Conservation (phyloP, 139 green algal species). For the Chlamydomonas sphaeroides region DNA sequence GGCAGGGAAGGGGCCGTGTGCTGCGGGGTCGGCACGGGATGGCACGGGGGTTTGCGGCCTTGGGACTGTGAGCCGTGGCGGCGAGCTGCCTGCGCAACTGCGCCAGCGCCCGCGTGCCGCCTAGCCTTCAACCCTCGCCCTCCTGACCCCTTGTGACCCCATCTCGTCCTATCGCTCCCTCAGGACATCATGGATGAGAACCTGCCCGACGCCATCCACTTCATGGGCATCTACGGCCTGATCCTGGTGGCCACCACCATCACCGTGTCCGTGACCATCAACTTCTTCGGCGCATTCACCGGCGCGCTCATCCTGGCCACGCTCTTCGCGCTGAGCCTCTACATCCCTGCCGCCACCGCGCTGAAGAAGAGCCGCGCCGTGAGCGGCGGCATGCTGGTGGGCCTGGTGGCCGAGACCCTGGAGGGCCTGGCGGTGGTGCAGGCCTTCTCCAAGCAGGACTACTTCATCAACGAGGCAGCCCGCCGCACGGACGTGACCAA, state of each 20-base stretch:
- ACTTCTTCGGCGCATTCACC: constrained; percentile 59
- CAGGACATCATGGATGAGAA: constrained; percentile 66
- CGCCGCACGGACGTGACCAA: constrained; percentile 54
- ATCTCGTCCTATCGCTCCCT: too few species aligned
- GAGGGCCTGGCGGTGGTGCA: constrained; percentile 65
- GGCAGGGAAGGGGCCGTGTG: too few species aligned
- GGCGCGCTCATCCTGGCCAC: constrained; percentile 56
- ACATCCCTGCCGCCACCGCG: constrained; percentile 65
- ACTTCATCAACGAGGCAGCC: constrained; percentile 49
- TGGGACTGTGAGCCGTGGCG: too few species aligned
- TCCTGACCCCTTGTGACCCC: too few species aligned
- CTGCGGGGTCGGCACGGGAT: too few species aligned
- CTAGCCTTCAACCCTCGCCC: too few species aligned
- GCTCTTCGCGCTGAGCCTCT: constrained; percentile 59
- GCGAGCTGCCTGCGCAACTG: too few species aligned
- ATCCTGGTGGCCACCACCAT: constrained; percentile 70
- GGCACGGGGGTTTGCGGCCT: too few species aligned
- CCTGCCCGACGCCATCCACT: constrained; percentile 64
- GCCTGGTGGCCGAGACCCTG: constrained; percentile 63
- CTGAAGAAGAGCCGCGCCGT: constrained; percentile 60
- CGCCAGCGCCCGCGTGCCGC: too few species aligned
- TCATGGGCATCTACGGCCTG: constrained; percentile 66
- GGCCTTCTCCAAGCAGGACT: constrained; percentile 53
- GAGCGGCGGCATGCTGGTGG: constrained; percentile 59
- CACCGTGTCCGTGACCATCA: constrained; percentile 66